Evolutionary conservation across 2,329 filamentous ascomycete genomes (phyloP).

Genomic region (Cadophora luteo-olivacea): DNA sequence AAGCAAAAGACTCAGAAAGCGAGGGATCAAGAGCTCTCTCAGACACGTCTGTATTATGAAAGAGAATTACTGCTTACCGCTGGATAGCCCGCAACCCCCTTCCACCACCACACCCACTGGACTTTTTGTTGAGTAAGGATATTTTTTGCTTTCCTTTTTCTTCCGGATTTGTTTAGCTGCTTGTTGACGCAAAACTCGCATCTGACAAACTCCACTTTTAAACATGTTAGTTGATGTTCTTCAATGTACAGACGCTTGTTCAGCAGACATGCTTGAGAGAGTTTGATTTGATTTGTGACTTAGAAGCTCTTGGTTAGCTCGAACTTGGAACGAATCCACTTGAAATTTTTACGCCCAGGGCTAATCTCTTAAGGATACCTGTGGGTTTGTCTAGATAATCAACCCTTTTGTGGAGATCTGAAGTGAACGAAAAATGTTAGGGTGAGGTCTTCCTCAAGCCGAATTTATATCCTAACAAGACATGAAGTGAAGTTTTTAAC

Average conservation of each 20-base stretch:
- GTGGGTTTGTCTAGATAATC: too few relatives aligned
- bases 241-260: background rate
- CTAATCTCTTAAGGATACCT: background rate
- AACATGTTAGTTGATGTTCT: background rate
- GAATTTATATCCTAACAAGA: too few relatives aligned
- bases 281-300: background rate
- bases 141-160: background rate
- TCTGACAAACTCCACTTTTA: background rate
- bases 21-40: background rate
- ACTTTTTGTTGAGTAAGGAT: background rate
- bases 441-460: too few relatives aligned
- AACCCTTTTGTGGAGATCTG: background rate
- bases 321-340: background rate
- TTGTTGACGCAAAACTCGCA: background rate
- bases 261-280: background rate
- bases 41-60: background rate
- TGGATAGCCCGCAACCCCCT: background rate
- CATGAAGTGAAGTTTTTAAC: too few relatives aligned
- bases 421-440: constrained; percentile 3
- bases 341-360: background rate
- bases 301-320: background rate
- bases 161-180: background rate
- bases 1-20: background rate
- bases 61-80: background rate
- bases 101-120: background rate